Percentiles rank a stretch among this genome's conserved stretches.
These are phyloP conservation scores for Angomonas ambiguus DNA, from an alignment of 208 protist species.

Conservation along the genomic window DNA sequence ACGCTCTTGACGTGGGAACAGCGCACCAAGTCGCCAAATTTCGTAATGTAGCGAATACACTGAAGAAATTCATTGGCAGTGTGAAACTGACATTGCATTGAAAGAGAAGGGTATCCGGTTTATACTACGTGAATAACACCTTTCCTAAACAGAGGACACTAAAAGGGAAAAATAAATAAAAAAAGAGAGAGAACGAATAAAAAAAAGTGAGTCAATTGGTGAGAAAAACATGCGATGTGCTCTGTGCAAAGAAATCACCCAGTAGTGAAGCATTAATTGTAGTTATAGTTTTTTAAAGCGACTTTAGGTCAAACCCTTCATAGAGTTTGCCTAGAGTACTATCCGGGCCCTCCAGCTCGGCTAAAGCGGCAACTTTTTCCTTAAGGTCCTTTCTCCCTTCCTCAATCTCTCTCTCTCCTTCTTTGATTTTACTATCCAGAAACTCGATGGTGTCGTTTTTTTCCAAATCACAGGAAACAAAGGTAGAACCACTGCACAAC, in stretches of 20 bases:
- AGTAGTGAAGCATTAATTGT: no score
- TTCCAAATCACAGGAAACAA: slow-evolving; percentile 68
- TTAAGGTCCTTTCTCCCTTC: slow-evolving; percentile 62
- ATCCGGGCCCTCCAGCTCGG: slow-evolving; percentile 74
- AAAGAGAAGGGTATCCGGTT: background rate
- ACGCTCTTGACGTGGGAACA: background rate
- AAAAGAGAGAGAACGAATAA: background rate
- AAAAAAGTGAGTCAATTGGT: background rate
- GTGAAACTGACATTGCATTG: background rate
- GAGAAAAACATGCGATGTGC: no score
- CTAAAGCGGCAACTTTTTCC: slow-evolving; percentile 66
- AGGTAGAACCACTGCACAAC: slow-evolving; percentile 70
- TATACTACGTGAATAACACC: no score
- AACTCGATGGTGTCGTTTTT: slow-evolving; percentile 44
- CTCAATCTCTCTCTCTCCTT: slow-evolving; percentile 60
- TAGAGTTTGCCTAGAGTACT: slow-evolving; percentile 59
- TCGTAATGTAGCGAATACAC: background rate
- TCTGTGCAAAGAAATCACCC: no score
- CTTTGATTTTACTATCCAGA: slow-evolving; percentile 52
- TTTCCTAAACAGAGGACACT: background rate
- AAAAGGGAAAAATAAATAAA: background rate
- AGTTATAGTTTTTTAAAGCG: no score
- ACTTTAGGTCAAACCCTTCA: slow-evolving; percentile 67
- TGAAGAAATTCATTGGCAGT: background rate
- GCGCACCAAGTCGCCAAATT: background rate